Conservation (phyloP, 2,329 filamentous ascomycete species). For the Sporothrix pseudoabietina region DNA sequence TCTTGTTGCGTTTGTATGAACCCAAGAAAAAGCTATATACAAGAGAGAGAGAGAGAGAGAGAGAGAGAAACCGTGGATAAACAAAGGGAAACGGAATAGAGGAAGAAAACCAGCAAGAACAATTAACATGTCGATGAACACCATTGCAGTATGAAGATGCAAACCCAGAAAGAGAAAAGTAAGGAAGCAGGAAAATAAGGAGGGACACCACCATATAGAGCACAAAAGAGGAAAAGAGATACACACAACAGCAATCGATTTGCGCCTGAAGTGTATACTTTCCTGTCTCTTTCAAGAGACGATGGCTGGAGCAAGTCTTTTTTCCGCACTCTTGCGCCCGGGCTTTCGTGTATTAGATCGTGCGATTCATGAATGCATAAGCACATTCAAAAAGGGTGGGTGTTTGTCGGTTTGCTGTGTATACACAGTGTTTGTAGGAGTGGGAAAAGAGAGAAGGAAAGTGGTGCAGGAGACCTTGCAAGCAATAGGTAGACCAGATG, state of each 20-base stretch:
- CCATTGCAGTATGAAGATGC: background rate
- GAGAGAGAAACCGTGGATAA: background rate
- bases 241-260: background rate
- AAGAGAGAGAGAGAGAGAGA: background rate
- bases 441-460: background rate
- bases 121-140: background rate
- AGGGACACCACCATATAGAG: background rate
- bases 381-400: conserved; percentile 28
- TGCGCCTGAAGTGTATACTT: too few relatives aligned
- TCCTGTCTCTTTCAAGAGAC: background rate
- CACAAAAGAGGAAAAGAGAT: background rate
- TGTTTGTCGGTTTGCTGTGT: background rate
- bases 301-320: background rate
- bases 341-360: conserved; percentile 32
- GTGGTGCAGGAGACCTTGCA: background rate
- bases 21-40: conserved; percentile 11
- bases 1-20: background rate
- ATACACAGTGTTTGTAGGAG: background rate
- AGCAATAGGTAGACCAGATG: background rate
- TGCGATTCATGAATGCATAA: conserved; percentile 34
- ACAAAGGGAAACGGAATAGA: background rate
- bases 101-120: background rate
- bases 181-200: background rate
- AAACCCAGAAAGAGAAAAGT: background rate
- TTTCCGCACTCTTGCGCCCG: background rate